Evolutionary conservation across 1,284 basidiomycete species (phyloP), one percentile per base, ranked within the genome.

Genomic region (Melampsora larici-populina): DNA sequence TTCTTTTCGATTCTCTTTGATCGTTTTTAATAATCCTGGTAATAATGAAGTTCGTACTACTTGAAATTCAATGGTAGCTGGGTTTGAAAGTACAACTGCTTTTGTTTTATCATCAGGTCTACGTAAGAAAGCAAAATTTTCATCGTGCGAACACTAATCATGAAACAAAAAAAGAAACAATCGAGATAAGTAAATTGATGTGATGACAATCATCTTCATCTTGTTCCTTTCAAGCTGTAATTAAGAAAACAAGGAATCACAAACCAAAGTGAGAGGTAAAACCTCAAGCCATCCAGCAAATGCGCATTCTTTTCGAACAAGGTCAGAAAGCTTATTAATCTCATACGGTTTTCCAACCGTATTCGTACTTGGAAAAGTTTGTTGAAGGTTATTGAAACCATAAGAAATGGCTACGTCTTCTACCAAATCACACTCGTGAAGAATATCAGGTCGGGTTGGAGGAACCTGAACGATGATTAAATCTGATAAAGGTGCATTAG

Each of bases 391-490:
- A 86, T 99, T 97, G 87, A 95, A 99, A 0, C 97, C 97, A 83
- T 95, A 97, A 0, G 94, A 96, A 80, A 99, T 94, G 5, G 97
- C 97, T 0, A 91, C 93, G 81, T 99, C 96, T 84, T 99, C 96
- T 90, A 99, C 93, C 82, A 99, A 88, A 84, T 99, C 96, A 82
- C 95, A 97, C 84, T 98, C 94, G 84, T 99, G 97, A 78, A 99
- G 86, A 80, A 99, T 97, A 83, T 99, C 96, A 0, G 97, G 94
- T 64, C 96, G 89, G 15, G 94, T 98, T 40, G 92, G 88, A 1
- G 96, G 96, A 48, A 99, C 88, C 55, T 89, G 86, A 33, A 99
- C 90, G 68, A 85, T 83, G 33, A 89, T 82, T 29, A 93, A 85
- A 81, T 91, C 89, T 80, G 93, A 91, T 0, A 87, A 80, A 21